Evolutionary conservation across 179 eudicot genomes (phyloP).

Genomic region (Beta macrorhiza): DNA sequence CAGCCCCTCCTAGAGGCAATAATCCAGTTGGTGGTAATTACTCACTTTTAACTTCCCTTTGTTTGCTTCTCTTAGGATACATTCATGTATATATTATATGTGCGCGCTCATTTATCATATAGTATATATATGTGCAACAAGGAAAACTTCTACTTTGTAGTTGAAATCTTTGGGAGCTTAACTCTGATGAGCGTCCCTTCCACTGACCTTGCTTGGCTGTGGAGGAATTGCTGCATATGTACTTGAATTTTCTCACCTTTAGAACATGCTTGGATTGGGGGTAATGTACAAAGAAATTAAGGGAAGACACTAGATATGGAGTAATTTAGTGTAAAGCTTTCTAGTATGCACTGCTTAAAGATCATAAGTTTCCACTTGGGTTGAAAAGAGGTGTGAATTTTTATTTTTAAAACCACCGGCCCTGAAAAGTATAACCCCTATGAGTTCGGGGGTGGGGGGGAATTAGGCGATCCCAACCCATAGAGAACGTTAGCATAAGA

Average conservation of each 20-base stretch:
- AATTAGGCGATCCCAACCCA: too few relatives aligned
- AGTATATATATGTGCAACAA: background rate
- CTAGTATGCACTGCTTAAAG: too few relatives aligned
- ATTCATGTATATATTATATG: background rate
- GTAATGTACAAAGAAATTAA: too few relatives aligned
- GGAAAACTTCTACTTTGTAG: background rate
- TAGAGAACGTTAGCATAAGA: too few relatives aligned
- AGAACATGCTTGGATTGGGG: background rate
- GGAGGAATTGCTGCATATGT: background rate
- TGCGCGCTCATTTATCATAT: background rate
- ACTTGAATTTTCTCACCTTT: background rate
- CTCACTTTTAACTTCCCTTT: background rate
- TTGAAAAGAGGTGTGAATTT: too few relatives aligned
- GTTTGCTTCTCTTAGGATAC: background rate
- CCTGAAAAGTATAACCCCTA: too few relatives aligned
- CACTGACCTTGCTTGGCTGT: background rate
- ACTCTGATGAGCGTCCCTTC: background rate
- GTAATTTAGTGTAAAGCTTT: background rate
- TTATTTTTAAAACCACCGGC: too few relatives aligned
- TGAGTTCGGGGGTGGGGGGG: too few relatives aligned
- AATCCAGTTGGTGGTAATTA: slow-evolving; percentile 48
- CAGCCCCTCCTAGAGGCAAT: slow-evolving; percentile 73
- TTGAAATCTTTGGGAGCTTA: background rate
- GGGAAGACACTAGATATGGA: background rate
- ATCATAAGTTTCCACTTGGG: too few relatives aligned